Percentiles rank a stretch among this genome's conserved stretches.
Conservation (phyloP, 1,284 basidiomycete genomes). For the Malassezia nana region DNA sequence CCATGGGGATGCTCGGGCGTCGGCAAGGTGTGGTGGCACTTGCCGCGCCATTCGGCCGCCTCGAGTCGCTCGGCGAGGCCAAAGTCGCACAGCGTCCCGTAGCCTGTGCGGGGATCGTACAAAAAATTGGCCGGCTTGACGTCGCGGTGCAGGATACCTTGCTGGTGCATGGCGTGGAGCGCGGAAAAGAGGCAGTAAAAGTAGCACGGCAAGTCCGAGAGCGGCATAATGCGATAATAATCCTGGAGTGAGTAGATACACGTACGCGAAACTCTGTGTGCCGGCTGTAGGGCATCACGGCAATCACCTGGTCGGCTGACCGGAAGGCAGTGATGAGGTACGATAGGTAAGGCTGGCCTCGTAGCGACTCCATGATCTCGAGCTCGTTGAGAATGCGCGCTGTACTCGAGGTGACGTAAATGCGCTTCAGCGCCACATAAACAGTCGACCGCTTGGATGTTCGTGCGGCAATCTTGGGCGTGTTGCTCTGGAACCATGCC, state of each 20-base stretch:
- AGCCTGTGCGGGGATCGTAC: constrained; percentile 72
- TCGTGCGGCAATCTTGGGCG: constrained; percentile 6
- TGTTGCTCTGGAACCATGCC: constrained; percentile 55
- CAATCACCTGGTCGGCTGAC: constrained; percentile 81
- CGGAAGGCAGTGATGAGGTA: constrained; percentile 92
- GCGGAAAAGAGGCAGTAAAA: constrained; percentile 84
- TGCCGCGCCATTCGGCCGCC: constrained; percentile 37
- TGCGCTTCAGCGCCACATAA: constrained; percentile 89
- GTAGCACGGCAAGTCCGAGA: constrained; percentile 71
- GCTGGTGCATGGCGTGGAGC: constrained; percentile 75
- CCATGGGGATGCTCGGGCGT: constrained; percentile 33
- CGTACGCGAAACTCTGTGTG: constrained; percentile 85
- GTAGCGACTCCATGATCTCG: constrained; percentile 70
- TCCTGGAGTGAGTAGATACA: constrained; percentile 53
- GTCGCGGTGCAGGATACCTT: constrained; percentile 86
- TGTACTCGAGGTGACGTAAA: constrained; percentile 90
- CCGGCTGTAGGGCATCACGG: constrained; percentile 83
- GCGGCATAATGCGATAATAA: constrained; percentile 62
- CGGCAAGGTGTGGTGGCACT: constrained; percentile 44
- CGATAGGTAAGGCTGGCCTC: constrained; percentile 42
- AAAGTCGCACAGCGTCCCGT: constrained; percentile 87
- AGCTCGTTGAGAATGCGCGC: constrained; percentile 89
- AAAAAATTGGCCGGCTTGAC: constrained; percentile 98
- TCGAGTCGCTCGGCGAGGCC: constrained; percentile 56
- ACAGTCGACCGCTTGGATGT: constrained; percentile 45